A percentile compares a stretch with the other conserved stretches of the same genome.
Conservation (phyloP, 768 basidiomycete species). For the Leccinum broughii region DNA sequence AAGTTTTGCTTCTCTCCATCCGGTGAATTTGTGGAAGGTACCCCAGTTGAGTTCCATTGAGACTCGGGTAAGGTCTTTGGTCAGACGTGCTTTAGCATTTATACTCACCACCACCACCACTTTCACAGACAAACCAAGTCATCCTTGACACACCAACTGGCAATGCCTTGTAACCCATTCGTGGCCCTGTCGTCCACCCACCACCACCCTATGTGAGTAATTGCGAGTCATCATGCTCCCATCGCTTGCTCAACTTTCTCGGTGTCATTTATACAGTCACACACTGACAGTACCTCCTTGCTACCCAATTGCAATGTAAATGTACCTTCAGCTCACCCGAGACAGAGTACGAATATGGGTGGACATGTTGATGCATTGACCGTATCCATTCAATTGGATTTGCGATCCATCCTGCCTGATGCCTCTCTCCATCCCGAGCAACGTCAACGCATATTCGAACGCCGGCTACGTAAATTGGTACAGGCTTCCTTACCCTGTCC, state of each 20-base stretch:
- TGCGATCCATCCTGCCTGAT: neutral
- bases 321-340: neutral
- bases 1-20: neutral
- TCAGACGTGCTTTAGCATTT: neutral
- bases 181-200: neutral
- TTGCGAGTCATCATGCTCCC: neutral
- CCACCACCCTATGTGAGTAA: neutral
- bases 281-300: neutral
- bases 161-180: neutral
- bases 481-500: too few species aligned
- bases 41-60: neutral
- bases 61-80: neutral
- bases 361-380: neutral
- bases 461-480: neutral
- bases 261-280: neutral
- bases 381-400: neutral
- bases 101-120: neutral
- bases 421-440: neutral
- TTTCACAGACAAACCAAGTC: neutral
- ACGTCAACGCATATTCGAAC: neutral
- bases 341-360: neutral
- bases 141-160: neutral
- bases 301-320: neutral
- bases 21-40: neutral
- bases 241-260: neutral